Percentiles rank a stretch among this genome's conserved stretches.
Conservation (phyloP, 805 yeast genomes). For the Hanseniaspora vineae region DNA sequence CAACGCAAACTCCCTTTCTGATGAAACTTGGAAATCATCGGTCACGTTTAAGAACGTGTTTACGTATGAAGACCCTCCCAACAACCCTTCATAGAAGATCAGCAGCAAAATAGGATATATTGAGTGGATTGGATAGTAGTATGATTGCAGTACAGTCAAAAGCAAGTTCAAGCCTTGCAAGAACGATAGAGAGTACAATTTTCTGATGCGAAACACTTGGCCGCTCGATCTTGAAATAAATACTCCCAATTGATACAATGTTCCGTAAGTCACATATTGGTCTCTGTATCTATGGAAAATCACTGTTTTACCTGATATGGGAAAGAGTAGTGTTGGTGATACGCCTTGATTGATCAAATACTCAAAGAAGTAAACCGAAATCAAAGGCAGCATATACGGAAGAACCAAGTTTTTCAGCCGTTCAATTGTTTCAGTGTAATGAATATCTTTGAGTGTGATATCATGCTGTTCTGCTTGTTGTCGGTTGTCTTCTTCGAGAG, state of each 20-base stretch:
- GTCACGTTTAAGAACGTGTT: constrained; percentile 68
- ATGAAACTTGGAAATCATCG: constrained; percentile 38
- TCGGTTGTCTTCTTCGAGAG: not conserved
- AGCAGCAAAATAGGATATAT: constrained; percentile 51
- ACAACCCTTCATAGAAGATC: constrained; percentile 74
- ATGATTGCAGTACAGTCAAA: constrained; percentile 50
- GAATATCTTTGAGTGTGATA: no score
- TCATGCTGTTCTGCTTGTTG: no score
- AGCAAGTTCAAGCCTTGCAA: constrained; percentile 56
- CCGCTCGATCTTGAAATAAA: constrained; percentile 83
- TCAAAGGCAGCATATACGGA: constrained; percentile 75
- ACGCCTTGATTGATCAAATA: constrained; percentile 86
- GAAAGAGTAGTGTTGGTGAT: constrained; percentile 76
- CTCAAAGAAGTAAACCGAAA: constrained; percentile 75
- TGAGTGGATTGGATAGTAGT: constrained; percentile 40
- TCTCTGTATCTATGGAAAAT: constrained; percentile 70
- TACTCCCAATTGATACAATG: constrained; percentile 84
- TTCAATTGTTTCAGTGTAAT: not conserved
- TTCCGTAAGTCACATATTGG: constrained; percentile 82
- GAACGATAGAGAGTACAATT: constrained; percentile 47
- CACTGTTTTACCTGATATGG: constrained; percentile 34
- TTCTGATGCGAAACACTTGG: constrained; percentile 42
- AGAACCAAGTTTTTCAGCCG: constrained; percentile 21
- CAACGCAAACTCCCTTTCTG: constrained; percentile 62
- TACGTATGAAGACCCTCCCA: constrained; percentile 86